These are phyloP conservation scores for Dendrocalamus latiflorus DNA, from an alignment of 202 grass and related monocot genomes.

Conservation along the genomic window DNA sequence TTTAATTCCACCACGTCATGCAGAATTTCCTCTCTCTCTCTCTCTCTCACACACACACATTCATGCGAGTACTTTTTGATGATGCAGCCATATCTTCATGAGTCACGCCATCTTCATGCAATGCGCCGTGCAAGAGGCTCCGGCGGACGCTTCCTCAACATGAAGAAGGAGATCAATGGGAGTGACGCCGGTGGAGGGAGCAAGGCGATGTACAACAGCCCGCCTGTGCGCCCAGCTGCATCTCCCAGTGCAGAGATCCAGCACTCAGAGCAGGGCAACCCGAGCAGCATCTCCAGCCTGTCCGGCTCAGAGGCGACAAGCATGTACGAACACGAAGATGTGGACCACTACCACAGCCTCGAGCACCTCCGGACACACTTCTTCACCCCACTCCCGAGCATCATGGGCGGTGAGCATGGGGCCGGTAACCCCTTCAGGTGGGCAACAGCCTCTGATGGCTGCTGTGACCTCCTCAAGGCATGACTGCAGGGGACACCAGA, in stretches of 20 bases:
- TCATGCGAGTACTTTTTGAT: not conserved
- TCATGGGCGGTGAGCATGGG: conserved; percentile 36
- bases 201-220: conserved; percentile 3
- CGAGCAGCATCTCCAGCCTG: conserved; percentile 35
- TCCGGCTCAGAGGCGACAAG: conserved; percentile 64
- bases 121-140: conserved; percentile 58
- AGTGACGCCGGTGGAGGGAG: not conserved
- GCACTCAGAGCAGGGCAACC: conserved; percentile 46
- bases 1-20: not conserved
- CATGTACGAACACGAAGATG: conserved; percentile 44
- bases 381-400: conserved; percentile 39
- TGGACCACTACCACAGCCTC: conserved; percentile 17
- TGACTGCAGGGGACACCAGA: conserved; percentile 45
- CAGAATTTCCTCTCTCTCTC: not conserved
- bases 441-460: conserved; percentile 57
- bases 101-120: conserved; percentile 59
- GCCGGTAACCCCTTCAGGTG: conserved; percentile 57
- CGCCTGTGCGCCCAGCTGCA: not conserved
- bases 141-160: conserved; percentile 65
- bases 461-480: conserved; percentile 64
- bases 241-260: conserved; percentile 63
- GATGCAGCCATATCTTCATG: conserved; percentile 71
- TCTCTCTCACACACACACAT: no score
- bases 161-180: conserved; percentile 32
- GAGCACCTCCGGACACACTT: conserved; percentile 37